Evolutionary conservation across 345 rosid species (phyloP), one percentile per base, ranked within the genome.

Genomic region (Kernera saxatilis): DNA sequence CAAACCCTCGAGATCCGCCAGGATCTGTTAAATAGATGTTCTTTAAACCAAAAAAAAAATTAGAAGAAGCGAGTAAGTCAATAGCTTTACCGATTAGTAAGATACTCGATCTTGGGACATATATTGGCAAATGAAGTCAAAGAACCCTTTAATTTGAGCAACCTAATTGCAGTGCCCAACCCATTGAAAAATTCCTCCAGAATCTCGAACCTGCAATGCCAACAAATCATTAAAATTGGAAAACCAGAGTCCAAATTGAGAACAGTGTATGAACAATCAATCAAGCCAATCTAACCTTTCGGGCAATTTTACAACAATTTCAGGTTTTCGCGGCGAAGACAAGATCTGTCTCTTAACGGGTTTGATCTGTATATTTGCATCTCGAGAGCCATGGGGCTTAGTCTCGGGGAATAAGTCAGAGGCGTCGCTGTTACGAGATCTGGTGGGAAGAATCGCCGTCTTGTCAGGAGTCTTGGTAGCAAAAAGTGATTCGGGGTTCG

Each of bases 71-170:
- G 25, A 26, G 53, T 7, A 22, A 37, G 6, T 26, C 11, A 10
- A 40, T 19, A 21, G 52, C 60, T 25, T 39, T 77, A 94, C 97
- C 97, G 83, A 61, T 87, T 89, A 1, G 97, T 88, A 44, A 94
- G 74, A 70, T 72, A 79, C 83, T 89, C 82, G 4, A 91, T 81
- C 78, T 83, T 82, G 32, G 88, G 82, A 67, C 76, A 67, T 51
- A 94, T 81, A 12, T 84, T 92, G 6, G 85, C 65, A 71, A 88
- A 86, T 7, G 82, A 77, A 1, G 91, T 51, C 78, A 32, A 74
- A 1, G 89, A 80, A 0, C 93, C 82, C 82, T 86, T 92, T 80
- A 87, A 63, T 56, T 75, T 78, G 40, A 79, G 71, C 71, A 91
- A 55, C 60, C 92, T 77, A 56, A 88, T 82, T 18, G 92, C 75